Evolutionary conservation across 129 eudicot genomes (phyloP).

Genomic region (Flaveria ramosissima): DNA sequence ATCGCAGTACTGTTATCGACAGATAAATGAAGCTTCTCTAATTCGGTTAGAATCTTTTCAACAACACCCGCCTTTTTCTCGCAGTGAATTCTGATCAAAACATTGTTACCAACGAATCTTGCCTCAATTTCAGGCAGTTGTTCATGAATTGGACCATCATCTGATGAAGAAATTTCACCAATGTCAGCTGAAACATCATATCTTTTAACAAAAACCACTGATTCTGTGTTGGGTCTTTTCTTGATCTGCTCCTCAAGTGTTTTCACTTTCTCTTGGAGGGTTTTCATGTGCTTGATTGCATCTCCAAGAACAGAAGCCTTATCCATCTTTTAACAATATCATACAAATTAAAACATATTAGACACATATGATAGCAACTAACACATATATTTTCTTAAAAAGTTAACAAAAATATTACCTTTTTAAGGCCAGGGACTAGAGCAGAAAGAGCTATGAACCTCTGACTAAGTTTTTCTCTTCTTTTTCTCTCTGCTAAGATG

Average conservation of each 20-base stretch:
- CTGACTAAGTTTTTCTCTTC: constrained; percentile 77
- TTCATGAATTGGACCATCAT: constrained; percentile 54
- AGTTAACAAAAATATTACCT: constrained; percentile 40
- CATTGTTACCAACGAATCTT: constrained; percentile 55
- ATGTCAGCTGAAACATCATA: constrained; percentile 42
- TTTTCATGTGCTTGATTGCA: constrained; percentile 78
- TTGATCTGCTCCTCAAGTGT: constrained; percentile 70
- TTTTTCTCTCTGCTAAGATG: constrained; percentile 78
- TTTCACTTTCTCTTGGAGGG: constrained; percentile 74
- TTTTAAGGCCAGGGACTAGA: constrained; percentile 73
- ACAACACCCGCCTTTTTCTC: constrained; percentile 61
- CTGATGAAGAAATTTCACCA: constrained; percentile 39
- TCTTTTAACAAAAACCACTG: constrained; percentile 62
- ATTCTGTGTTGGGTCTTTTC: constrained; percentile 55
- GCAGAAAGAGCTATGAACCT: constrained; percentile 75
- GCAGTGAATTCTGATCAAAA: constrained; percentile 66
- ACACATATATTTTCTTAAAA: not conserved
- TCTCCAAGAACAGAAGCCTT: constrained; percentile 93
- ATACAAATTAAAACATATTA: constrained; percentile 3
- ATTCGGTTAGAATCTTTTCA: constrained; percentile 53
- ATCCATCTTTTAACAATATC: constrained; percentile 58
- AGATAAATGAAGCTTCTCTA: constrained; percentile 65
- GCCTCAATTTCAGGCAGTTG: constrained; percentile 80
- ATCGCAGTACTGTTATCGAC: constrained; percentile 57
- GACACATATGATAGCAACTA: not conserved